Evolutionary conservation across 768 basidiomycete genomes (phyloP).

Genomic region (Termitomyces sp.): DNA sequence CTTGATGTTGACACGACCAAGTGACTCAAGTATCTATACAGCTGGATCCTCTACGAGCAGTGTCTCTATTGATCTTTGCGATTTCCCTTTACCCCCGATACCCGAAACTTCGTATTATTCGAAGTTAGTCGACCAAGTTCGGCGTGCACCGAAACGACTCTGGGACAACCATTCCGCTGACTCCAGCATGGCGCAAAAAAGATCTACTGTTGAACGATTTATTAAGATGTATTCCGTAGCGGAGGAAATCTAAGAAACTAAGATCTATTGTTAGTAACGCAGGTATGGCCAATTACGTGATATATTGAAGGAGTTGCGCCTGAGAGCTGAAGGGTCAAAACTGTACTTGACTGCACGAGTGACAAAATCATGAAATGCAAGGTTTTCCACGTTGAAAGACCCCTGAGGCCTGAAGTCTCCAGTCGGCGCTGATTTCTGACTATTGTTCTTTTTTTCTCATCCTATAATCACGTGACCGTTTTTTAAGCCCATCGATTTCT

Average conservation of each 20-base stretch:
- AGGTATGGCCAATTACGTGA: not conserved
- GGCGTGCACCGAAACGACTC: conserved; percentile 8
- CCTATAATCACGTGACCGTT: not conserved
- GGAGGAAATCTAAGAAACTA: not conserved
- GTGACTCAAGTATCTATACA: conserved; percentile 24
- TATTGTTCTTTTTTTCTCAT: not conserved
- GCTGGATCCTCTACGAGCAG: conserved; percentile 31
- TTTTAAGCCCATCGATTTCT: not conserved
- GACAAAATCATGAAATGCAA: not conserved
- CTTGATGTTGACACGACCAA: conserved; percentile 30
- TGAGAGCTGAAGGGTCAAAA: not conserved
- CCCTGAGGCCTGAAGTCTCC: no score
- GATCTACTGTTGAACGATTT: conserved; percentile 18
- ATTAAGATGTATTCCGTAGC: conserved; percentile 17
- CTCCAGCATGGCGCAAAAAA: conserved; percentile 12
- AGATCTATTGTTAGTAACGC: not conserved
- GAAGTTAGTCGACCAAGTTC: conserved; percentile 14
- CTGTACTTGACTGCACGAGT: not conserved
- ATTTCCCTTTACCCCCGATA: conserved; percentile 40
- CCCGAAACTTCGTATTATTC: conserved; percentile 13
- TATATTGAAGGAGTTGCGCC: no score
- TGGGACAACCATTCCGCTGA: conserved; percentile 13
- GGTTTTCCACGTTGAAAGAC: not conserved
- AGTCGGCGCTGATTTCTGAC: no score
- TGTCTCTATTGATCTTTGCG: conserved; percentile 34